Base-by-base conservation (phyloP, 495 filamentous ascomycete genomes). In the Aspergillus ostianus region DNA sequence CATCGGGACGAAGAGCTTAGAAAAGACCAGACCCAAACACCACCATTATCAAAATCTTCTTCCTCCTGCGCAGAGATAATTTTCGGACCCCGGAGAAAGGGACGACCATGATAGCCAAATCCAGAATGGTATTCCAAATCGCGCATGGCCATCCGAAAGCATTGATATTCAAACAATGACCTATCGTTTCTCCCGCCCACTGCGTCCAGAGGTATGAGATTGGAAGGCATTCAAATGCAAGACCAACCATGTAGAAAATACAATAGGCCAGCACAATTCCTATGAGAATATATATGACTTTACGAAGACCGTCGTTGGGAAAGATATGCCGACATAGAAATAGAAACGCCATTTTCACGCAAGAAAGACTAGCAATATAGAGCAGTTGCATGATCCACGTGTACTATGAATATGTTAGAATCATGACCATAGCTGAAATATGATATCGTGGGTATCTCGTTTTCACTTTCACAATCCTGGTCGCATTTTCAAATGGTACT, bases 311-410 rank as follows among this genome's bases (percentile, higher is more conserved):
- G 1, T 19, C 15, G 23, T 36, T 53, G 6, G 58, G 58, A 30
- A 60, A 60, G n/a, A 60, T 60, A 6, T 46, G 58, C 6, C 47
- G 58, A 30, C 49, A 60, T 4, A 60, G 51, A 5, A 23, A 41
- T 5, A 60, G 51, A 45, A 60, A 55, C 15, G 58, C 51, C 36
- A 60, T 54, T 23, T 60, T 60, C 7, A 36, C 49, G 4, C 18
- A 15, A 7, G 58, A 19, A 8, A 48, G 18, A 30, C 10, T 30
- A n/a, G 58, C 36, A 20, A 47, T 53, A 20, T 60, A 60, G 1
- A 60, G 51, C 23, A 53, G 12, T 53, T 53, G 23, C 10, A 15
- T 18, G 51, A 53, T 30, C 51, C 51, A 53, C 3, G 51, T 53
- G 30, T 23, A 53, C 51, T 53, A 26, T 32, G 26, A 7, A n/a